Conservation (phyloP, 2,329 filamentous ascomycete species). For the Phyllosticta citribraziliensis region DNA sequence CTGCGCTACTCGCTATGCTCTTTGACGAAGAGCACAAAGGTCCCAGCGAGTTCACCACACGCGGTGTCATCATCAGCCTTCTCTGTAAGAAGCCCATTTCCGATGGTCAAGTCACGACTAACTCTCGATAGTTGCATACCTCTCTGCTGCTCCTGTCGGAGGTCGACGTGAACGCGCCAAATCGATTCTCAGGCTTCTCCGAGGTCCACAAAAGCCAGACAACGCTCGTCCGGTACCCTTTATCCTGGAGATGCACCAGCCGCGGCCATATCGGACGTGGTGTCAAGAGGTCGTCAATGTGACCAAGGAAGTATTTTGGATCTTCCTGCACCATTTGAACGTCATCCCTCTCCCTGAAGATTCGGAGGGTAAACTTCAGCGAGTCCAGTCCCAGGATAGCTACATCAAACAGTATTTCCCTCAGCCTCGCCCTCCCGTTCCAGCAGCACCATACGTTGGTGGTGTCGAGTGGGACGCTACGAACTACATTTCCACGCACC, state of each 20-base stretch:
- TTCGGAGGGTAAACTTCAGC: slow-evolving; percentile 13
- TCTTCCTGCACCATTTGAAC: slow-evolving; percentile 91
- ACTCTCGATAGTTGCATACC: slow-evolving; percentile 57
- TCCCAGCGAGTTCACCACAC: slow-evolving; percentile 90
- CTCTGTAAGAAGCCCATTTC: slow-evolving; percentile 42
- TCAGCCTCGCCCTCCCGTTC: slow-evolving; percentile 75
- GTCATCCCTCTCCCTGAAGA: slow-evolving; percentile 54
- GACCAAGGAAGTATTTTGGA: slow-evolving; percentile 98
- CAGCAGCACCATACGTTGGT: slow-evolving; percentile 89
- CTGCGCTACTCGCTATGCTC: slow-evolving; percentile 75
- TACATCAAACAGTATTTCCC: slow-evolving; percentile 67
- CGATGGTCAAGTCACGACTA: not conserved
- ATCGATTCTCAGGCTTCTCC: slow-evolving; percentile 68
- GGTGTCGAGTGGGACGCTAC: slow-evolving; percentile 98
- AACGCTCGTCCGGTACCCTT: slow-evolving; percentile 71
- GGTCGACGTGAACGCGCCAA: slow-evolving; percentile 60
- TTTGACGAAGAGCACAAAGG: slow-evolving; percentile 98
- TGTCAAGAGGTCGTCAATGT: slow-evolving; percentile 86
- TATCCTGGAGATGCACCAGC: slow-evolving; percentile 77
- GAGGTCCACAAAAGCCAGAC: slow-evolving; percentile 64
- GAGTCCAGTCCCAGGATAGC: slow-evolving; percentile 23
- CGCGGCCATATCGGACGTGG: slow-evolving; percentile 87
- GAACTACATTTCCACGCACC: slow-evolving; percentile 85
- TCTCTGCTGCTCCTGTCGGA: slow-evolving; percentile 48
- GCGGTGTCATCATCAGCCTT: slow-evolving; percentile 79